Conservation (phyloP, 345 rosid species). For the Lepidium aucheri region DNA sequence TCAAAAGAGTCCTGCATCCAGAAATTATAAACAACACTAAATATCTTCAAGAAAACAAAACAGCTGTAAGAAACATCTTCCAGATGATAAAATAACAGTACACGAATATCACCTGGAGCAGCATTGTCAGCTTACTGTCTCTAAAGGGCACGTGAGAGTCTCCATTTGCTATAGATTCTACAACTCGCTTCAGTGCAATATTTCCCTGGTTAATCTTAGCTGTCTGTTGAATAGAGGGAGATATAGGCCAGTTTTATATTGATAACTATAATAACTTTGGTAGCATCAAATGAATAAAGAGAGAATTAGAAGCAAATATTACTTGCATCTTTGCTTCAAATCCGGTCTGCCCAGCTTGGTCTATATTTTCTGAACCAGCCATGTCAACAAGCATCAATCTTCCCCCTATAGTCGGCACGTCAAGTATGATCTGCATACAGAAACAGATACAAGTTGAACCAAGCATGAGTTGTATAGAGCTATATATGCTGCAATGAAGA, state of each 20-base stretch:
- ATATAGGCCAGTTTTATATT: not conserved
- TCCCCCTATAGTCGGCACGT: constrained; percentile 97
- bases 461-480: not conserved
- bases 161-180: constrained; percentile 96
- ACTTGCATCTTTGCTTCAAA: constrained; percentile 99
- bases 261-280: not conserved
- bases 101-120: constrained; percentile 57
- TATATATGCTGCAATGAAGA: not conserved
- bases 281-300: not conserved
- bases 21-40: not conserved
- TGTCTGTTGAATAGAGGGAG: constrained; percentile 47
- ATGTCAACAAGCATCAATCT: constrained; percentile 95
- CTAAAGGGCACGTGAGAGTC: constrained; percentile 98
- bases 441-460: not conserved
- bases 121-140: constrained; percentile 95
- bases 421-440: constrained; percentile 63
- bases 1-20: constrained; percentile 85
- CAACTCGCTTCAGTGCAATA: constrained; percentile 88
- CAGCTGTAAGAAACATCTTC: not conserved
- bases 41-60: not conserved
- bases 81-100: not conserved
- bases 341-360: constrained; percentile 90
- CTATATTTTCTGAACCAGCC: constrained; percentile 99
- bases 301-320: not conserved
- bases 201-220: constrained; percentile 97